Conservation (phyloP, 2,329 filamentous ascomycete species). For the Hymenoscyphus infarciens region DNA sequence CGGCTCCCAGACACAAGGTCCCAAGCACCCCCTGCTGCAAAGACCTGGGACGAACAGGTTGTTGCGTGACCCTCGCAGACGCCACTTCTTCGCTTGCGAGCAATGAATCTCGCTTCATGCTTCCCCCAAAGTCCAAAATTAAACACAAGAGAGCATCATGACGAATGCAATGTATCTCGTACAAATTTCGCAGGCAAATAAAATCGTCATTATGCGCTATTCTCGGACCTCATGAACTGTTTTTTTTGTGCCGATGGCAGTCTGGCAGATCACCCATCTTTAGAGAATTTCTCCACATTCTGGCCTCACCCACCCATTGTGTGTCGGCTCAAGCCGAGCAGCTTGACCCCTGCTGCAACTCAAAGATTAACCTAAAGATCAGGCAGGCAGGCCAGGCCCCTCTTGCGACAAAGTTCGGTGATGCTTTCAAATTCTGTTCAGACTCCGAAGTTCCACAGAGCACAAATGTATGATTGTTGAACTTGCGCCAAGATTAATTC, state of each 20-base stretch:
- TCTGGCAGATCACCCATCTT: background rate
- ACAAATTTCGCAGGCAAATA: background rate
- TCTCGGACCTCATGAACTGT: background rate
- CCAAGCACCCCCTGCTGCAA: background rate
- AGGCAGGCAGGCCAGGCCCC: constrained; percentile 1
- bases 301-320: background rate
- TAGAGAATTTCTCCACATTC: background rate
- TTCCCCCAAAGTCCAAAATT: background rate
- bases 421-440: background rate
- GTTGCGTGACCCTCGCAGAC: background rate
- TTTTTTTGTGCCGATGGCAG: background rate
- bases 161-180: background rate
- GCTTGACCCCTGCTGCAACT: background rate
- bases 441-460: background rate
- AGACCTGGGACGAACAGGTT: background rate
- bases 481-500: background rate
- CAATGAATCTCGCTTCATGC: background rate
- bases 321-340: background rate
- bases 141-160: background rate
- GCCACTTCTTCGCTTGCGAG: background rate
- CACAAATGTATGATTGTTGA: background rate
- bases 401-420: background rate
- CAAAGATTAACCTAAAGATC: background rate
- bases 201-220: background rate
- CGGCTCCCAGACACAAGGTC: constrained; percentile 1